Evolutionary conservation across 2,329 filamentous ascomycete genomes (phyloP), one percentile per base, ranked within the genome.

Genomic region (Tothia fuscella): DNA sequence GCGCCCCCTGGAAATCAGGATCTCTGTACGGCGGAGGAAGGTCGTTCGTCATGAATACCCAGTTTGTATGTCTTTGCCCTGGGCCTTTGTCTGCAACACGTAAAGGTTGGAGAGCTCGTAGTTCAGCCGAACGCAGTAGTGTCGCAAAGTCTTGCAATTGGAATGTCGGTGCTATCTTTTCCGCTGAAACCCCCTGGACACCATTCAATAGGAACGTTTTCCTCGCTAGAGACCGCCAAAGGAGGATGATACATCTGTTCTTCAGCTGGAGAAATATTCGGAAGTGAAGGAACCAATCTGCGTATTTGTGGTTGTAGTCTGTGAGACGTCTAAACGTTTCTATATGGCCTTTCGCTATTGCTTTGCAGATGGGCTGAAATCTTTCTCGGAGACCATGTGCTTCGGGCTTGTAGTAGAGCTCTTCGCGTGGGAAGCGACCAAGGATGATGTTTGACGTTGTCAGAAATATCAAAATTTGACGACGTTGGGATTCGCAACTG

Each of bases 141-240:
- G 68, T 61, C 41, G 81, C 71, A 2, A 93, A 63, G 53, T 87
- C 74, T 4, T 71, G 60, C 4, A 94, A 67, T 51, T 86, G 78
- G 5, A 95, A 67, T 0, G 82, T 84, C 0, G 86, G 82, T 3
- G 86, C 79, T 51, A 72, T 74, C 50, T 70, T 76, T 3, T 68
- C 69, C 26, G 66, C 65, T 46, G 61, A 68, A 43, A 66, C 67
- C 2, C 80, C 80, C 30, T 77, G 75, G n/a, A 78, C 72, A 48
- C 88, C 91, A 13, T 76, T 82, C 10, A 91, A 67, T 7, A 89
- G 63, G 57, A 93, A 95, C 0, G 80, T 76, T 49, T 78, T 80
- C 22, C 87, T 76, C 14, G 82, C 75, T 5, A 96, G 71, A 1
- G 82, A 82, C 12, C 89, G 78, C 86, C 86, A 94, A 10, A 93